These are phyloP conservation scores for Alternaria hordeiaustralica DNA, from an alignment of 2,329 filamentous ascomycete species.

Conservation along the genomic window DNA sequence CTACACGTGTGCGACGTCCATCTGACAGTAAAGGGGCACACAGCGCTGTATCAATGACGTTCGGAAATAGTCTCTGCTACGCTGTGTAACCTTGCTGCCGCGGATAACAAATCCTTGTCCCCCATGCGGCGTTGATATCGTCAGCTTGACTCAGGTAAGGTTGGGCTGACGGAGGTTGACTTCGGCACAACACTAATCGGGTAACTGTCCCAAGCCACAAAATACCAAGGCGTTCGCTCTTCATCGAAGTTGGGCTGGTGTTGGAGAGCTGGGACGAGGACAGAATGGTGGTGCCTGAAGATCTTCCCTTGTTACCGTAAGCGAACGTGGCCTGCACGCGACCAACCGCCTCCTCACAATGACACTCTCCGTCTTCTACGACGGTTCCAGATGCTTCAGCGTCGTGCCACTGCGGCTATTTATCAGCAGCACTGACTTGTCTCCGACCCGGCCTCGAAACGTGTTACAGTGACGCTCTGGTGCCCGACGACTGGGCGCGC, in stretches of 20 bases:
- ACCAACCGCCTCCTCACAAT: constrained; percentile 10
- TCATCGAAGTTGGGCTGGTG: not conserved
- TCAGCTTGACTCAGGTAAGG: constrained; percentile 3
- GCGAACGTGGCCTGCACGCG: constrained; percentile 20
- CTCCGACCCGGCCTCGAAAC: constrained; percentile 19
- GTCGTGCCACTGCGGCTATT: constrained; percentile 14
- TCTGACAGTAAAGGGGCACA: not conserved
- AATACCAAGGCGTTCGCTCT: not conserved
- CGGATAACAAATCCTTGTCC: constrained; percentile 2
- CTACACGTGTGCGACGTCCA: not conserved
- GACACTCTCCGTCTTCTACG: constrained; percentile 11
- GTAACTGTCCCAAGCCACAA: not conserved
- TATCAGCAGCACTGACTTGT: constrained; percentile 14
- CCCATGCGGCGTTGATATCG: not conserved
- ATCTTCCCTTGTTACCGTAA: constrained; percentile 15
- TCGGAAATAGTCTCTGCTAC: not conserved
- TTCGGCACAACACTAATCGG: not conserved
- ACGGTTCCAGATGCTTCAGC: constrained; percentile 12
- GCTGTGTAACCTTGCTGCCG: constrained; percentile 7
- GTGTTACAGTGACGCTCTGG: constrained; percentile 17
- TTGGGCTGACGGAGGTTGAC: constrained; percentile 2
- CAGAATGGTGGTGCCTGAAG: constrained; percentile 22
- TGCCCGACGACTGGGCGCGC: constrained; percentile 13
- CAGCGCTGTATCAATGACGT: not conserved
- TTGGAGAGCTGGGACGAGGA: not conserved